phyloP scores from a whole-genome alignment of 495 filamentous ascomycete species.

The Neurospora sublineolata region DNA sequence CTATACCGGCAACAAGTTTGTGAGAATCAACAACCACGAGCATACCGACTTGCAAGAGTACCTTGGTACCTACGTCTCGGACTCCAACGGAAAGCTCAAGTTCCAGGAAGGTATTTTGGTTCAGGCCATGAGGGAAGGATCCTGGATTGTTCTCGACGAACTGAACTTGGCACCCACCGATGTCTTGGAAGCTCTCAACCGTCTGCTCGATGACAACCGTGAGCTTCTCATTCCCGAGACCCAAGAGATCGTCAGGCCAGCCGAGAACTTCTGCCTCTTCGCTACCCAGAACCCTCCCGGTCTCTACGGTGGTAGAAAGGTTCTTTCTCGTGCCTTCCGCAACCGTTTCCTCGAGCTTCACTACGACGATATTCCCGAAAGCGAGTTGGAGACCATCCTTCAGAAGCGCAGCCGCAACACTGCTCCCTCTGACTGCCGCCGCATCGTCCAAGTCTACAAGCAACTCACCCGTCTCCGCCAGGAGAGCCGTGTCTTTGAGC shows the following conservation, averaged over 20 bases:
- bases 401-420: constrained; percentile 74
- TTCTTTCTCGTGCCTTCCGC: constrained; percentile 83
- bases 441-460: constrained; percentile 89
- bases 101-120: constrained; percentile 96
- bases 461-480: constrained; percentile 83
- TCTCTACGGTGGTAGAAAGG: constrained; percentile 88
- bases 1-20: constrained; percentile 89
- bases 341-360: constrained; percentile 96
- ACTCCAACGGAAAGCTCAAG: constrained; percentile 64
- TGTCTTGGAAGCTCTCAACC: constrained; percentile 89
- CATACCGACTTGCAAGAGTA: constrained; percentile 98
- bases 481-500: constrained; percentile 82
- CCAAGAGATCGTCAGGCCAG: constrained; percentile 81
- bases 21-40: constrained; percentile 98
- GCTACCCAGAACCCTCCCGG: constrained; percentile 98
- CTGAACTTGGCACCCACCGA: constrained; percentile 93
- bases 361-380: constrained; percentile 94
- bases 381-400: constrained; percentile 86
- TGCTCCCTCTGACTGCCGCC: constrained; percentile 78
- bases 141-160: constrained; percentile 98
- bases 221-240: constrained; percentile 96
- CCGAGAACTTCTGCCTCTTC: constrained; percentile 94
- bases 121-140: constrained; percentile 78
- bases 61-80: constrained; percentile 85
- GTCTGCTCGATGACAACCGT: constrained; percentile 92